Conservation (phyloP, 192 early-diverging fungal species). For the Backusella sp. region DNA sequence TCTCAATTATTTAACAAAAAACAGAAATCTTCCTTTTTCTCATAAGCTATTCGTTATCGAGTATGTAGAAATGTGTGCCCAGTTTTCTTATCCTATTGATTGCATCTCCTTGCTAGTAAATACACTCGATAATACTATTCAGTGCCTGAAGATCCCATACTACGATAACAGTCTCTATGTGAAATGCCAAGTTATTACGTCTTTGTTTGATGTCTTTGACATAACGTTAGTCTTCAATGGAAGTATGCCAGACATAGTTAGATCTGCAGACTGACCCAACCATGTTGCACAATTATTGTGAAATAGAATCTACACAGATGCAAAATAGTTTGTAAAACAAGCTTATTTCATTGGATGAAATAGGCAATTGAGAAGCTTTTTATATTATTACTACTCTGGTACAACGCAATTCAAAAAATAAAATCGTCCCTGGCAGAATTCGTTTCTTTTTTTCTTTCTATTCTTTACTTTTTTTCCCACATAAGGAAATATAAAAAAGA, state of each 20-base stretch:
- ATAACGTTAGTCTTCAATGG: neutral
- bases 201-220: neutral
- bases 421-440: neutral
- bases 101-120: neutral
- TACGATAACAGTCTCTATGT: neutral
- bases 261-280: neutral
- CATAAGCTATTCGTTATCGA: neutral
- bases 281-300: neutral
- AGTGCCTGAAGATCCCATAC: neutral
- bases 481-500: neutral
- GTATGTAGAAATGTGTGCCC: neutral
- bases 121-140: neutral
- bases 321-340: neutral
- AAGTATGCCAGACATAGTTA: neutral
- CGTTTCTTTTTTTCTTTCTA: neutral
- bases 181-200: neutral
- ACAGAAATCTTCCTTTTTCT: neutral
- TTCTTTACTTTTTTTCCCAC: neutral
- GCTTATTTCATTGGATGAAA: neutral
- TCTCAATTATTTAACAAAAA: neutral
- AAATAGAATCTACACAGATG: neutral
- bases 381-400: neutral
- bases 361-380: constrained; percentile 7
- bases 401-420: neutral
- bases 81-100: neutral